phyloP scores from a whole-genome alignment of 2,329 filamentous ascomycete genomes.

The Ampelomyces quisqualis region DNA sequence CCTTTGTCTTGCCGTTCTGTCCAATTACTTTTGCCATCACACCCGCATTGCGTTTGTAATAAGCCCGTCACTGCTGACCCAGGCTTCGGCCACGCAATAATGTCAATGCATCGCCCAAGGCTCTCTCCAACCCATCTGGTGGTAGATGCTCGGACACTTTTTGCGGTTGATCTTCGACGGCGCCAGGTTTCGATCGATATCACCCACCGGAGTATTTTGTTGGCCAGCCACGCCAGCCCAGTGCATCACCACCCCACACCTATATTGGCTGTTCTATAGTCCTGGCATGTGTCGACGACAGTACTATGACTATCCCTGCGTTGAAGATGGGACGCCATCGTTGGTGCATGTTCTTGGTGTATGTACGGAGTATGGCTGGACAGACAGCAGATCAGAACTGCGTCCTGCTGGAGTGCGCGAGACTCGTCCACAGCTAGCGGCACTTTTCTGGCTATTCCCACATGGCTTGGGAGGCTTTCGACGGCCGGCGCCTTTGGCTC shows the following conservation, averaged over 20 bases:
- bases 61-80: slow-evolving; percentile 31
- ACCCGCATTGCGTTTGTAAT: slow-evolving; percentile 15
- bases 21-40: neutral
- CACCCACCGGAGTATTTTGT: slow-evolving; percentile 41
- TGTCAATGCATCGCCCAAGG: slow-evolving; percentile 22
- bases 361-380: too few species aligned
- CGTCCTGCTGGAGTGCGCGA: too few species aligned
- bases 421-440: slow-evolving; percentile 26
- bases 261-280: slow-evolving; percentile 25
- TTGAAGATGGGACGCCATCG: slow-evolving; percentile 29
- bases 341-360: slow-evolving; percentile 23
- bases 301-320: slow-evolving; percentile 22
- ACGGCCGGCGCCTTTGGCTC: slow-evolving; percentile 24
- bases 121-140: slow-evolving; percentile 31
- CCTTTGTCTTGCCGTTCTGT: neutral
- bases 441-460: slow-evolving; percentile 15
- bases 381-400: too few species aligned
- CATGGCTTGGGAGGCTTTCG: slow-evolving; percentile 19
- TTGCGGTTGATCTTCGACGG: slow-evolving; percentile 38
- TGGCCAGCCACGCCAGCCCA: slow-evolving; percentile 25
- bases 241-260: slow-evolving; percentile 22
- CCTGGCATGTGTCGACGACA: slow-evolving; percentile 26
- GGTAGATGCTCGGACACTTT: slow-evolving; percentile 39
- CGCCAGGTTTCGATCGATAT: slow-evolving; percentile 34
- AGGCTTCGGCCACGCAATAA: slow-evolving; percentile 32